Percentiles rank a stretch among this genome's conserved stretches.
Evolutionary conservation across 306 rosid species (phyloP).

Genomic region (Dicorynia guianensis): DNA sequence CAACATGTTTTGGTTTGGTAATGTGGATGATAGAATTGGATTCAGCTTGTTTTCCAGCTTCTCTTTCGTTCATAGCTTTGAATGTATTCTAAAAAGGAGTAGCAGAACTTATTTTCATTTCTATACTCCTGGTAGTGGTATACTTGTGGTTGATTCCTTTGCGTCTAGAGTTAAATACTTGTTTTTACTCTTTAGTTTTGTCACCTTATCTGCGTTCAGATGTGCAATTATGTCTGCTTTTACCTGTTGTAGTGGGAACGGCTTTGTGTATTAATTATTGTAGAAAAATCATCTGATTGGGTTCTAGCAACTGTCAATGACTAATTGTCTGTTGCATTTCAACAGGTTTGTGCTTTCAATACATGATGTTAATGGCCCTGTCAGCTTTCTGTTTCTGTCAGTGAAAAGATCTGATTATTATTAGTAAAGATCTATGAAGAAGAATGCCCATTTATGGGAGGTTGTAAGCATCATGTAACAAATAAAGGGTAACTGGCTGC

Average conservation of each 20-base stretch:
- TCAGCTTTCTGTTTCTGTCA: constrained; percentile 36
- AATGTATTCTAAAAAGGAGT: not conserved
- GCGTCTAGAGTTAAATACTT: too few species aligned
- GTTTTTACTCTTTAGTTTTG: too few species aligned
- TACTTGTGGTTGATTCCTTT: too few species aligned
- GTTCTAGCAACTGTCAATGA: constrained; percentile 30
- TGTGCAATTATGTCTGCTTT: constrained; percentile 17
- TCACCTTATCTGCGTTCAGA: not conserved
- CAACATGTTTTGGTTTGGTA: not conserved
- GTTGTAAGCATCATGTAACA: constrained; percentile 41
- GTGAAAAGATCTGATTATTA: constrained; percentile 36
- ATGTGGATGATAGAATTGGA: not conserved
- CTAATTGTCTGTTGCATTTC: constrained; percentile 38
- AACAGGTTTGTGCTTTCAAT: constrained; percentile 52
- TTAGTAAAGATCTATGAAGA: constrained; percentile 32
- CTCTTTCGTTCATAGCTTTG: not conserved
- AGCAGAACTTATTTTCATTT: not conserved
- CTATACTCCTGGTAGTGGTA: not conserved
- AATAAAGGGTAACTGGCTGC: constrained; percentile 49
- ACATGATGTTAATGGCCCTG: constrained; percentile 33
- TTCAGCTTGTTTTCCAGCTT: not conserved
- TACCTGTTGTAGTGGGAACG: constrained; percentile 8
- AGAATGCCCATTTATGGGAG: constrained; percentile 33
- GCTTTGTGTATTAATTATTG: not conserved
- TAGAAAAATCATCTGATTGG: constrained; percentile 12